Conservation (phyloP, 176 grass and related monocot genomes). For the Musa troglodytarum region DNA sequence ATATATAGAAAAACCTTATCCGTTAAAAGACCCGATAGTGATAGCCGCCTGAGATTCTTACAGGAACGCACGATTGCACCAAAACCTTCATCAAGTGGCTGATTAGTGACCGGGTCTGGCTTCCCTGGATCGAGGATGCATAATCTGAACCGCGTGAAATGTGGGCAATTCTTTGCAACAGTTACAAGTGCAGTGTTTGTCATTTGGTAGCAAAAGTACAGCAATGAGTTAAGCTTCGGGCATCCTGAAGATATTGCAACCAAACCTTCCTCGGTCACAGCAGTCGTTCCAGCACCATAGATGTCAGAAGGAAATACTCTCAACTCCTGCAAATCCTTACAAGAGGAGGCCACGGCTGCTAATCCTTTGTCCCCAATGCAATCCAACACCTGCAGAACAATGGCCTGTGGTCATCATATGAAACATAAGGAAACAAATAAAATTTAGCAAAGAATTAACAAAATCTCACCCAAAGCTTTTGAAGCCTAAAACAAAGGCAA, state of each 20-base stretch:
- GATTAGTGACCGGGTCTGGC: conserved; percentile 5
- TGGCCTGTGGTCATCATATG: neutral
- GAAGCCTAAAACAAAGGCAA: neutral
- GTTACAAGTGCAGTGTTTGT: conserved; percentile 1
- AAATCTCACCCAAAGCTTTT: conserved; percentile 7
- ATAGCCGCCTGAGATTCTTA: conserved; percentile 1
- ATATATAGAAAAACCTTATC: conserved; percentile 4
- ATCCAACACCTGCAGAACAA: neutral
- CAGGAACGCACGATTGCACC: neutral
- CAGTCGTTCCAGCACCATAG: neutral
- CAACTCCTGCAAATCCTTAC: conserved; percentile 7
- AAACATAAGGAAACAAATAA: neutral
- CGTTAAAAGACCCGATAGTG: neutral
- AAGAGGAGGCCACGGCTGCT: neutral
- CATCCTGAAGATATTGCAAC: conserved; percentile 10
- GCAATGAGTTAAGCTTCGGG: neutral
- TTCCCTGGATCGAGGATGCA: conserved; percentile 8
- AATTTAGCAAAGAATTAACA: neutral
- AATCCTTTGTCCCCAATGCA: conserved; percentile 13
- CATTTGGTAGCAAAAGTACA: conserved; percentile 3
- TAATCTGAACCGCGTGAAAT: conserved; percentile 6
- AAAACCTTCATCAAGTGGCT: conserved; percentile 8
- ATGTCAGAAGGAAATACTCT: conserved; percentile 6
- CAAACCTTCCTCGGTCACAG: neutral
- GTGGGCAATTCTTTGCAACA: conserved; percentile 6